These are phyloP conservation scores for Sicyos edulis DNA, from an alignment of 306 rosid species.

Conservation along the genomic window DNA sequence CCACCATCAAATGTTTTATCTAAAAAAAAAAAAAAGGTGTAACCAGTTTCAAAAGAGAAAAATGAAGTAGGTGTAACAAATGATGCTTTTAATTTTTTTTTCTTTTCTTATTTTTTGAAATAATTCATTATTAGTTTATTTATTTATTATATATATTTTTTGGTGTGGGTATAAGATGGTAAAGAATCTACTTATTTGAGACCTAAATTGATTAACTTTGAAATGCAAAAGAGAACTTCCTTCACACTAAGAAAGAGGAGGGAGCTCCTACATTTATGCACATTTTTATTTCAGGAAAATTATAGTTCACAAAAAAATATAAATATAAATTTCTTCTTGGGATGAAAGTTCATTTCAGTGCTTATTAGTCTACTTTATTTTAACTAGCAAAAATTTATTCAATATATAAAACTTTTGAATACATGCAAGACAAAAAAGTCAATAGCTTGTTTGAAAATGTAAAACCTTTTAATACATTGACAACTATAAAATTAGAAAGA, in stretches of 20 bases:
- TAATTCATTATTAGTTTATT: too few relatives aligned
- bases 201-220: neutral
- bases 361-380: neutral
- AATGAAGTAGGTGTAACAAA: neutral
- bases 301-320: too few relatives aligned
- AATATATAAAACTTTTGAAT: neutral
- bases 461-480: neutral
- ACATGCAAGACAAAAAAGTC: neutral
- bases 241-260: neutral
- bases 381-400: neutral
- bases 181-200: neutral
- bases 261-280: neutral
- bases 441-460: neutral
- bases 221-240: neutral
- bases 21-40: too few relatives aligned
- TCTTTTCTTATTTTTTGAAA: too few relatives aligned
- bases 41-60: too few relatives aligned
- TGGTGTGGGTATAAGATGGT: neutral
- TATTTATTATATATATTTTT: neutral
- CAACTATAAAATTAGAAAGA: too few relatives aligned
- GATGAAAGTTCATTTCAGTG: neutral
- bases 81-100: neutral
- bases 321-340: neutral
- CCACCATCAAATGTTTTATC: too few relatives aligned
- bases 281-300: too few relatives aligned